Base-by-base conservation (phyloP, 1,139 yeast species). In the Taiozyma sp. region DNA sequence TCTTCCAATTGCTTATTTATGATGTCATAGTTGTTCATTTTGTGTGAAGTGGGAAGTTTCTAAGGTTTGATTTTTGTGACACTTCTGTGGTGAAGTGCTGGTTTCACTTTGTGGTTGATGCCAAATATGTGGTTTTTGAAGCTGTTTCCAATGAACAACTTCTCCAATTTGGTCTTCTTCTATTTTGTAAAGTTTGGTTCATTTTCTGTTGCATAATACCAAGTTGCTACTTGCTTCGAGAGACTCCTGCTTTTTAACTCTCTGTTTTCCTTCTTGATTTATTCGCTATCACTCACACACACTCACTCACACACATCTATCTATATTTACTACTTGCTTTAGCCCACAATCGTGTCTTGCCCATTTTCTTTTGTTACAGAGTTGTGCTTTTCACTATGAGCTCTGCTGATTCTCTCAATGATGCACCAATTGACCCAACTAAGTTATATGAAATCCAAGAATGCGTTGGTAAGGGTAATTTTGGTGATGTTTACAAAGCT, bases 401-500 rank as follows among this genome's bases (percentile, higher is more conserved):
- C 11, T 22, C n/a, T 22, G 16, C 26, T 14, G 19, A 8, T 21
- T 40, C 30, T 22, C 5, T 22, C n/a, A 28, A 37, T 11, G 22
- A 30, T 9, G 35, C 44, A 3, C 26, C 7, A 11, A 26, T 42
- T 14, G 62, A 64, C 19, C 68, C 74, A 16, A 52, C 65, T 2
- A 56, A 59, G 30, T 52, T 66, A 43, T 82, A 74, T 61, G 66
- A 68, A 9, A 60, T 84, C 42, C 66, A 75, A 47, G 77, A 80
- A 52, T 83, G 90, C 61, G 80, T 87, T 40, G 97, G 97, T 0
- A 74, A 79, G 54, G 97, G 97, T 1, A 86, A 86, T 58, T 89
- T 88, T 71, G 97, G 96, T 16, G 91, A 87, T 62, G 97, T 89
- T 44, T 89, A 81, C 64, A 78, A 74, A 59, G 95, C 90, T 1